Conservation (phyloP, 2,329 filamentous ascomycete genomes). For the Penicillium rolfsii region DNA sequence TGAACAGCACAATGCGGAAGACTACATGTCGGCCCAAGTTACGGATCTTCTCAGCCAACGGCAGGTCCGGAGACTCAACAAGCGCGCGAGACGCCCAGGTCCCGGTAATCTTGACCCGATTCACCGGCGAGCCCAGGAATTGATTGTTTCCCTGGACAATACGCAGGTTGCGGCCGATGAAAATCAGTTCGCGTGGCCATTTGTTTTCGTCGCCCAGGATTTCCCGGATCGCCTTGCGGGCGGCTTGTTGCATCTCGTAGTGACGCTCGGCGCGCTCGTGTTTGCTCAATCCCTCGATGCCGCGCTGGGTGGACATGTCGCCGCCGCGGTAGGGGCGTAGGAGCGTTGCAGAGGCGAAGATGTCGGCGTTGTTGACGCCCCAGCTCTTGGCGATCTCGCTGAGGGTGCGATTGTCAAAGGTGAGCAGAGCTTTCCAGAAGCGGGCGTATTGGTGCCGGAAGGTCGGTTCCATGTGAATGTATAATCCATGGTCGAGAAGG, state of each 20-base stretch:
- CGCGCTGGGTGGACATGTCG: conserved; percentile 66
- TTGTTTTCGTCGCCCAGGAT: conserved; percentile 83
- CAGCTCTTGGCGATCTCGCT: conserved; percentile 72
- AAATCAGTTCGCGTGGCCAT: conserved; percentile 88
- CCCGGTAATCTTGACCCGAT: conserved; percentile 91
- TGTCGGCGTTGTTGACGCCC: conserved; percentile 86
- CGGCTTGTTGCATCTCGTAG: conserved; percentile 79
- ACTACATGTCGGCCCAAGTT: conserved; percentile 77
- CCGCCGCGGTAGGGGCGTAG: conserved; percentile 90
- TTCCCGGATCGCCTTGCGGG: conserved; percentile 72
- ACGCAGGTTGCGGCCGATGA: conserved; percentile 87
- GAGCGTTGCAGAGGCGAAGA: conserved; percentile 88
- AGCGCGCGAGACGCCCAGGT: conserved; percentile 84
- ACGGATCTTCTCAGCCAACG: conserved; percentile 62
- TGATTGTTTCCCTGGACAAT: conserved; percentile 95
- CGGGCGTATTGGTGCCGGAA: conserved; percentile 84
- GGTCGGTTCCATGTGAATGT: conserved; percentile 82
- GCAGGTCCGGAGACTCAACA: conserved; percentile 71
- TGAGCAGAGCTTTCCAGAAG: conserved; percentile 94
- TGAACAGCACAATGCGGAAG: conserved; percentile 77
- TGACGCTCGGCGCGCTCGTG: conserved; percentile 61
- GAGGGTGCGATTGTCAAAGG: conserved; percentile 86
- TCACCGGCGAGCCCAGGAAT: conserved; percentile 83
- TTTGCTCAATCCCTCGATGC: conserved; percentile 55
- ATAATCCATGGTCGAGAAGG: conserved; percentile 94